Conservation (phyloP, 2,329 filamentous ascomycete genomes). For the Paracamarosporium sp. region DNA sequence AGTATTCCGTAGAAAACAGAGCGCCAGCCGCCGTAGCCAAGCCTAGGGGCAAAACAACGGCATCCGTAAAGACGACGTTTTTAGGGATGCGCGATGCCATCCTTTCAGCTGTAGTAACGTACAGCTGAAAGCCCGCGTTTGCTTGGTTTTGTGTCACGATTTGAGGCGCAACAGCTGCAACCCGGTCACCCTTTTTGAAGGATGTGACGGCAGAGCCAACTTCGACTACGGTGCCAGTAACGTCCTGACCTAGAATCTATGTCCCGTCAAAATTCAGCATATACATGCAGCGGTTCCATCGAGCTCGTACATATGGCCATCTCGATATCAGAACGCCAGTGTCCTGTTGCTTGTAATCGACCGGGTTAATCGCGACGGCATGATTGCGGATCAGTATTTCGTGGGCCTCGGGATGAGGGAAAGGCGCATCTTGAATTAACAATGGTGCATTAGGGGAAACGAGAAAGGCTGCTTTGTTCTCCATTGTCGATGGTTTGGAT, state of each 20-base stretch:
- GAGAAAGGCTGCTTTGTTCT: slow-evolving; percentile 21
- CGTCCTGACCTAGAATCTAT: slow-evolving; percentile 50
- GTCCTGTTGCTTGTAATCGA: slow-evolving; percentile 46
- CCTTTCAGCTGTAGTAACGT: slow-evolving; percentile 26
- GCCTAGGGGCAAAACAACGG: slow-evolving; percentile 47
- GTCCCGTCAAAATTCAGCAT: neutral
- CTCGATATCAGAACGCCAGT: slow-evolving; percentile 6
- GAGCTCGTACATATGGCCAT: slow-evolving; percentile 10
- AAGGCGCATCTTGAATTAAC: slow-evolving; percentile 32
- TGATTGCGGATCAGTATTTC: slow-evolving; percentile 40
- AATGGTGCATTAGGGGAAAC: slow-evolving; percentile 11
- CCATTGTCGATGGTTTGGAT: slow-evolving; percentile 4
- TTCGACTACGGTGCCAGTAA: slow-evolving; percentile 50
- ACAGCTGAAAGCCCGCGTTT: slow-evolving; percentile 26
- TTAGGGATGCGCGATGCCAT: slow-evolving; percentile 40
- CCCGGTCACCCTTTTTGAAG: slow-evolving; percentile 50
- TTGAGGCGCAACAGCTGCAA: slow-evolving; percentile 32
- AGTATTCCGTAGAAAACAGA: slow-evolving; percentile 40
- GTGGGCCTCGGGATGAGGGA: slow-evolving; percentile 17
- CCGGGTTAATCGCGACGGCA: slow-evolving; percentile 44
- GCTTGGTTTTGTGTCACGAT: slow-evolving; percentile 4
- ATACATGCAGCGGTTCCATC: neutral
- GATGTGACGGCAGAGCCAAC: slow-evolving; percentile 49
- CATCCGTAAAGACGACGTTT: slow-evolving; percentile 39
- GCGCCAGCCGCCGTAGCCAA: slow-evolving; percentile 47